Conservation (phyloP, 2,329 filamentous ascomycete genomes). For the Seiridium unicorne region DNA sequence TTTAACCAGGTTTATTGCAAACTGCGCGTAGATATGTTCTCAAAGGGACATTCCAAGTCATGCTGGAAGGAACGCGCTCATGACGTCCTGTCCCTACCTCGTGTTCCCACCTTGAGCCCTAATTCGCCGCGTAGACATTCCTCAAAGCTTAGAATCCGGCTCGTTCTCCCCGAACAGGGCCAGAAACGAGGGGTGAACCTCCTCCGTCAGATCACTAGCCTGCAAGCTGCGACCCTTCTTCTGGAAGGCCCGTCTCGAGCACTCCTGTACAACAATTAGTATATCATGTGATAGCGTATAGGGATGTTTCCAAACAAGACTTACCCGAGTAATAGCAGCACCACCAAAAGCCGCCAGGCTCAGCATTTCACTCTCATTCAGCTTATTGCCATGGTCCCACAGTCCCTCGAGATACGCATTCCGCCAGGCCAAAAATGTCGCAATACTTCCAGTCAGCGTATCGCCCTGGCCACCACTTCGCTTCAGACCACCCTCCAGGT, state of each 20-base stretch:
- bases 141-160: slow-evolving; percentile 7
- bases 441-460: slow-evolving; percentile 85
- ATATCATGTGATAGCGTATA: neutral
- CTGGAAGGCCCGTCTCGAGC: slow-evolving; percentile 80
- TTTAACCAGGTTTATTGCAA: too few species aligned
- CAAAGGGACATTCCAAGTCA: too few species aligned
- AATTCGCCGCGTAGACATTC: too few species aligned
- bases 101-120: too few species aligned
- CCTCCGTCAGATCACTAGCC: slow-evolving; percentile 88
- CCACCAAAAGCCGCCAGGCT: slow-evolving; percentile 83
- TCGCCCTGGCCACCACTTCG: slow-evolving; percentile 93
- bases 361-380: slow-evolving; percentile 60
- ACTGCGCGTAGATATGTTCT: too few species aligned
- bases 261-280: slow-evolving; percentile 54
- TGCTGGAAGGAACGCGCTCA: too few species aligned
- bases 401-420: slow-evolving; percentile 80
- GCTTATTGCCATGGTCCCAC: slow-evolving; percentile 63
- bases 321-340: slow-evolving; percentile 77
- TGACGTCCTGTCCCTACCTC: too few species aligned
- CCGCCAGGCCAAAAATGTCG: slow-evolving; percentile 85
- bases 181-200: slow-evolving; percentile 80
- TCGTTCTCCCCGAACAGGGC: slow-evolving; percentile 74
- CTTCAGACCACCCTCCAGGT: slow-evolving; percentile 81
- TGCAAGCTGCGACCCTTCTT: slow-evolving; percentile 86
- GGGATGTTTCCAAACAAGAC: slow-evolving; percentile 22